Base-by-base conservation (phyloP, 1,284 basidiomycete genomes). In the Cystobasidium slooffiae region DNA sequence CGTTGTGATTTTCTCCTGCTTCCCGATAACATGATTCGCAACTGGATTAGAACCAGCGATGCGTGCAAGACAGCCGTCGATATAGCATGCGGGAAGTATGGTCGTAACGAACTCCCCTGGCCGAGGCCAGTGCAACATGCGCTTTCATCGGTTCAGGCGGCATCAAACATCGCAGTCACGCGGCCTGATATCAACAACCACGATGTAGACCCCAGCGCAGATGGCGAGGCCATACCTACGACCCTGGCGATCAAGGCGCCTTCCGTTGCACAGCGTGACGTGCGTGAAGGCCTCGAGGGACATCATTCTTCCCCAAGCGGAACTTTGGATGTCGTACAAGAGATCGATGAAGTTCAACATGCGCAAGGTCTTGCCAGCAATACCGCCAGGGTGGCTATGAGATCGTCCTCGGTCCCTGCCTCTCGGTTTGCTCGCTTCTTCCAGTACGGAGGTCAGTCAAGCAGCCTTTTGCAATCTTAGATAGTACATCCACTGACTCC, bases 401-500 rank as follows among this genome's bases (percentile, higher is more conserved):
- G 88, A 77, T 88, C 91, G 0, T 93, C 92, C 0, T 89, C 87
- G 79, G 93, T 97, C 0, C 94, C 94, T 8, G 91, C 92, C 0
- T 95, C 93, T 0, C 87, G 90, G 6, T 86, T 97, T 22, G 94
- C 92, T 0, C 86, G 94, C 18, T 81, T 97, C 12, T 91, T 97
- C 77, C 94, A 97, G 80, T 97, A 97, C 76, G 94, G 94, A 80
- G 92, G 93, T 90, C 79, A 62, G 87, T 80, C 5, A n/a, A 43
- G 16, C 46, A 51, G 47, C 24, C 39, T 14, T 41, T 62, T n/a
- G 1, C 43, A 37, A 22, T 52, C 24, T 53, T 44, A 22, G 24
- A n/a, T 46, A 6, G 8, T n/a, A 18, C 8, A 63, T 14, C 12
- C 9, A 18, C 37, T 6, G 8, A 22, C 44, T 41, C 51, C 37